Evolutionary conservation across 441 rosid genomes (phyloP).

Genomic region (Cnidoscolus chayamansa): DNA sequence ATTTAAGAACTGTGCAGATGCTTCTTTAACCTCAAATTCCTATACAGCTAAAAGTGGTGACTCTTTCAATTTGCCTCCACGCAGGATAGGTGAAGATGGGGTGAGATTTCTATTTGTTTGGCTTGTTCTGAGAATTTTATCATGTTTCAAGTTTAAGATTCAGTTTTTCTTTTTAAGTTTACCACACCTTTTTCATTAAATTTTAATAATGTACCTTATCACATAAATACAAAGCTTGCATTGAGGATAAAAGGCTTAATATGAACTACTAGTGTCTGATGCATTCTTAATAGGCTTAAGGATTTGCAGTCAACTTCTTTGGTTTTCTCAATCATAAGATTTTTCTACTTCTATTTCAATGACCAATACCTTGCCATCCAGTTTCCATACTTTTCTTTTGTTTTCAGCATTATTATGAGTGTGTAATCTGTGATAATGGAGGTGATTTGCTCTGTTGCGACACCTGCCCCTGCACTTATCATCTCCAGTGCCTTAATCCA

Average conservation of each 20-base stretch:
- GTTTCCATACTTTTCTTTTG: background rate
- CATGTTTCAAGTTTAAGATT: constrained; percentile 1
- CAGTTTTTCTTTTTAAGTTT: background rate
- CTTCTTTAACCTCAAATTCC: constrained; percentile 1
- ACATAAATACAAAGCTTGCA: background rate
- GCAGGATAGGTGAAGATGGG: constrained; percentile 29
- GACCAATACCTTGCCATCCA: background rate
- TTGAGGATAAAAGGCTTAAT: background rate
- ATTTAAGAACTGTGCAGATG: background rate
- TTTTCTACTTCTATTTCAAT: background rate
- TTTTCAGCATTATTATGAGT: constrained; percentile 36
- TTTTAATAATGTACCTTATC: too few species aligned
- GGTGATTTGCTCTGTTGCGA: constrained; percentile 42
- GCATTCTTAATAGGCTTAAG: background rate
- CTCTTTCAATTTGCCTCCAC: constrained; percentile 6
- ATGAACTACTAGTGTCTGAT: background rate
- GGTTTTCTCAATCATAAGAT: background rate
- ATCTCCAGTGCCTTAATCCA: constrained; percentile 36
- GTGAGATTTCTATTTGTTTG: constrained; percentile 23
- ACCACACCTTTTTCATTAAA: background rate
- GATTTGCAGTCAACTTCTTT: background rate
- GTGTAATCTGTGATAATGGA: constrained; percentile 31
- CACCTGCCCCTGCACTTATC: constrained; percentile 36
- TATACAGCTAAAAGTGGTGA: background rate
- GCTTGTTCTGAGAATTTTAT: constrained; percentile 7